Conservation (phyloP, 169 alveolate species). For the Cryptosporidium sp. region DNA sequence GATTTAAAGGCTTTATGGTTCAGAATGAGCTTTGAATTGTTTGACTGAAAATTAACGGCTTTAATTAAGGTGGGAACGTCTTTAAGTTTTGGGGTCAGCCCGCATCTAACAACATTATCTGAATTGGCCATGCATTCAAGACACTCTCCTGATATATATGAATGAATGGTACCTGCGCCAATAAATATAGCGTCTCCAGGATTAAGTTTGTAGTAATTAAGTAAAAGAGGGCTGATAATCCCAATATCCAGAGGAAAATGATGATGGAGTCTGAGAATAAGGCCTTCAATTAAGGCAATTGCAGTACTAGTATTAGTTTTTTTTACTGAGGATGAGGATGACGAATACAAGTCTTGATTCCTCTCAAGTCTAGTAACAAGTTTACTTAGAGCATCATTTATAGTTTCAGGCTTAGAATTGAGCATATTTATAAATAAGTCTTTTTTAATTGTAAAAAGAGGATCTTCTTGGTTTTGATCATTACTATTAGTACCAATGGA, state of each 20-base stretch:
- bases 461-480: neutral
- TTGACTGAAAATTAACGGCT: constrained; percentile 58
- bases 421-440: constrained; percentile 73
- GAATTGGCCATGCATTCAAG: constrained; percentile 94
- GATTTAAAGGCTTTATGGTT: neutral
- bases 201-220: constrained; percentile 87
- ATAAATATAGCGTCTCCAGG: constrained; percentile 92
- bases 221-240: constrained; percentile 86
- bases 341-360: neutral
- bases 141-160: constrained; percentile 93
- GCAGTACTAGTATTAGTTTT: neutral
- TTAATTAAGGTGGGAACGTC: constrained; percentile 83
- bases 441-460: constrained; percentile 28
- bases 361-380: constrained; percentile 21
- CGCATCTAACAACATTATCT: constrained; percentile 96
- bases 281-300: constrained; percentile 26
- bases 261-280: constrained; percentile 76
- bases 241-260: constrained; percentile 90
- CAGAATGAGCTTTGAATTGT: neutral
- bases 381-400: neutral
- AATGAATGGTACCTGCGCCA: constrained; percentile 93
- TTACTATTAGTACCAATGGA: neutral
- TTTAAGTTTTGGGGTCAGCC: constrained; percentile 94
- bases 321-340: neutral
- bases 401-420: neutral